These are phyloP conservation scores for Gyrodon lividus DNA, from an alignment of 768 basidiomycete species.

Conservation along the genomic window DNA sequence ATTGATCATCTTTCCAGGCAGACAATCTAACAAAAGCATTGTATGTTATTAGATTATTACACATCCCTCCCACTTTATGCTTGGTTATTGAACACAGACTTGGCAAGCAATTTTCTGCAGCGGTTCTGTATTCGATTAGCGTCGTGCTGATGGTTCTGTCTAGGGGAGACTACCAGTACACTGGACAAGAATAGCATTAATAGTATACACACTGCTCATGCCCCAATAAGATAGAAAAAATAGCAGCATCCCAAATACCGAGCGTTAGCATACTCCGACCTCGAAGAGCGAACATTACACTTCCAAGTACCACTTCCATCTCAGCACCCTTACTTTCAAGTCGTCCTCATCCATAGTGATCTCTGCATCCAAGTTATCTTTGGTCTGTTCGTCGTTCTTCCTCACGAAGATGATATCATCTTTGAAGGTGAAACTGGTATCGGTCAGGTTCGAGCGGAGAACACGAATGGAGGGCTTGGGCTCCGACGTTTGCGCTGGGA, in stretches of 20 bases:
- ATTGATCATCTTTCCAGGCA: too few species aligned
- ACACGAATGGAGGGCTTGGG: constrained; percentile 3
- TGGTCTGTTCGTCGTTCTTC: background rate
- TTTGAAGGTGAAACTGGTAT: constrained; percentile 24
- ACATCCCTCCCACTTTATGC: too few species aligned
- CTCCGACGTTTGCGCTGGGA: background rate
- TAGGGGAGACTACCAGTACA: background rate
- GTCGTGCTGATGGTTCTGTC: too few species aligned
- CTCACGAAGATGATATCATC: constrained; percentile 17
- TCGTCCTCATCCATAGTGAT: constrained; percentile 18
- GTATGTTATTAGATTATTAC: too few species aligned
- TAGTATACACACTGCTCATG: background rate
- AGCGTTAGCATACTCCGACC: background rate
- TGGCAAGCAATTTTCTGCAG: too few species aligned
- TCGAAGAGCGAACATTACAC: background rate
- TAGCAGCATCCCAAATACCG: background rate
- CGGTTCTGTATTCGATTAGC: too few species aligned
- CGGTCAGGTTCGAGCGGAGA: constrained; percentile 19
- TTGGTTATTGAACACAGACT: too few species aligned
- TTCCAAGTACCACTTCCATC: constrained; percentile 26
- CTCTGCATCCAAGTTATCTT: constrained; percentile 2
- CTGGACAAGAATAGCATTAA: background rate
- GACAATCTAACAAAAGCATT: too few species aligned
- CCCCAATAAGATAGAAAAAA: background rate
- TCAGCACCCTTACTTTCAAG: constrained; percentile 25